Base-by-base conservation (phyloP, 2,329 filamentous ascomycete genomes). In the Claviceps sorghi region DNA sequence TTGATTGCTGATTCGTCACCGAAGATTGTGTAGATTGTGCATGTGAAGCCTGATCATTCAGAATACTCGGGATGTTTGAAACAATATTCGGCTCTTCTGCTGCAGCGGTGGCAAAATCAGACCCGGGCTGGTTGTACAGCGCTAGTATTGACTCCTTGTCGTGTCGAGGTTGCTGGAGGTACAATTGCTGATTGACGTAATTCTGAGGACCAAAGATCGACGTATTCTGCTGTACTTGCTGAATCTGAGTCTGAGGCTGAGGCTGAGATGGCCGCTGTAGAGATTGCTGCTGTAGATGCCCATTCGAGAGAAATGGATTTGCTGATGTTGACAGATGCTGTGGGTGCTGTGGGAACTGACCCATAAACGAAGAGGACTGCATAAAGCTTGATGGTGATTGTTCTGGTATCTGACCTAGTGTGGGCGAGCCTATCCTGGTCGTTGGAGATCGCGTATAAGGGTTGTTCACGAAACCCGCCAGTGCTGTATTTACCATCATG, bases 131-230 rank as follows among this genome's bases (percentile, higher is more conserved):
- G 62, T 79, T 82, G 61, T 87, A 91, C 11, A 93, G 67, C 6
- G 86, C 83, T 65, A 91, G 72, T 54, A 93, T 91, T 4, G 83
- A 83, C 3, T 78, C 79, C 57, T 86, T 90, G 60, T 88, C 80
- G 32, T 82, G 75, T 34, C 77, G 71, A 43, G 71, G 70, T 17
- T 73, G 70, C 49, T 72, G 69, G 32, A 66, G 66, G 52, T 64
- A 62, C 34, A 61, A 67, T 49, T 69, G 67, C 26, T 64, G 63
- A 50, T 64, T 62, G 21, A 54, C 57, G 19, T 52, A 49, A 32
- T 56, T 59, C 21, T 59, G 62, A 50, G 55, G 61, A 30, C n/a
- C 40, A 30, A 68, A 61, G 7, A 30, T 44, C 19, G 6, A 59
- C 50, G 8, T 60, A 7, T 17, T 21, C 10, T 17, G 13, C 60